Base-by-base conservation (phyloP, 1,139 yeast species). In the Candida sp. region DNA sequence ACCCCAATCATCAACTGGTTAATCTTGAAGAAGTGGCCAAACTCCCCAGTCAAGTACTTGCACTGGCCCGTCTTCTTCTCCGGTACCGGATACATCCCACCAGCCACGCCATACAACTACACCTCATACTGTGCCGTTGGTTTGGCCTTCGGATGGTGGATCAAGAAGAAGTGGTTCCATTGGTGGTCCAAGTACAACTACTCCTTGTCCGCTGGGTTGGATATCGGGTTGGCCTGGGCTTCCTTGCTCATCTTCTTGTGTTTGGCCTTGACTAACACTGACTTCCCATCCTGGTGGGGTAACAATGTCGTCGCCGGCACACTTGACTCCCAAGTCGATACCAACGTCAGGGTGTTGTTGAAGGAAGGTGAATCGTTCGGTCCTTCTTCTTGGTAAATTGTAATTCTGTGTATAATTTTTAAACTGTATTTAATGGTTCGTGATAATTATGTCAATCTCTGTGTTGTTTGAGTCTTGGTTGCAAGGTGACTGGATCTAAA, bases 21-120 rank as follows among this genome's bases (percentile, higher is more conserved):
- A 28, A 28, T 28, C 5, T 28, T 28, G 8, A 28, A 28, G 31
- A 28, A 28, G 8, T 28, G 8, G 8, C 31, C 31, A 51, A 60
- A 58, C 54, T 73, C 80, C 5, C 69, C 72, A 33, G 63, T 81
- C 51, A 74, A 76, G 54, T 71, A 76, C 72, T 59, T 76, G 59
- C 72, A 75, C 65, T 75, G 79, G 76, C 79, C 80, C 5, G 79
- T 76, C 34, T 76, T 76, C 70, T 76, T 75, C 66, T 70, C 77
- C 17, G 81, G 80, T 58, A 74, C 80, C 34, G 80, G 77, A 49
- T 66, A 66, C 58, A 76, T 77, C 66, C 81, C 81, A 34, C 80
- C 81, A 51, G 80, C 80, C 35, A 77, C 80, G 43, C 71, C 78
- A 44, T 75, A 72, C 65, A 75, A 71, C 59, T 75, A 73, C 55